Conservation (phyloP, 1,284 basidiomycete species). For the Leucoagaricus sp. region DNA sequence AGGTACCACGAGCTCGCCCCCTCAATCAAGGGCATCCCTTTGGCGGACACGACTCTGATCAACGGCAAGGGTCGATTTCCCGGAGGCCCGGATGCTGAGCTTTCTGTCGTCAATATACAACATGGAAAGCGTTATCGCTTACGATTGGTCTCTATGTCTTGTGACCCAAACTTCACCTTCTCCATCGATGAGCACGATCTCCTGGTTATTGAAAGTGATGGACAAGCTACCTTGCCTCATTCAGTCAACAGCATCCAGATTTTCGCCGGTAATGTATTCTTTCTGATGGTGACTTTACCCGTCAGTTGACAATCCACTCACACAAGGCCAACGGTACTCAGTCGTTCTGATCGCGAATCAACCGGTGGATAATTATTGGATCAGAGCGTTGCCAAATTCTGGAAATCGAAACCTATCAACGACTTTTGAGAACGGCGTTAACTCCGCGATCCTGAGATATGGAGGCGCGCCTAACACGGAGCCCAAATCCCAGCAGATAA, state of each 20-base stretch:
- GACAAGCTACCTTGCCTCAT: conserved; percentile 37
- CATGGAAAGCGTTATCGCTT: conserved; percentile 40
- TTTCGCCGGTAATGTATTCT: conserved; percentile 37
- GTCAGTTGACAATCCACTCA: background rate
- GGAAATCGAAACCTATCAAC: conserved; percentile 21
- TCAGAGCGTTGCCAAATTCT: conserved; percentile 40
- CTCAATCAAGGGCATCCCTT: conserved; percentile 18
- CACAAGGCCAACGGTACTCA: conserved; percentile 37
- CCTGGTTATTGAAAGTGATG: conserved; percentile 52
- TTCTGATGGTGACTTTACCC: background rate
- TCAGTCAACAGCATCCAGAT: conserved; percentile 34
- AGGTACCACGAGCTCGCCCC: conserved; percentile 33
- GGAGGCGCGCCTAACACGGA: conserved; percentile 47
- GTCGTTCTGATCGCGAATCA: conserved; percentile 40
- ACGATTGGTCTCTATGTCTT: conserved; percentile 43
- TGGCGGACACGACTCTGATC: conserved; percentile 50
- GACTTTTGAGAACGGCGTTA: conserved; percentile 35
- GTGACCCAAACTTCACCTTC: conserved; percentile 41
- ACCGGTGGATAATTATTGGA: conserved; percentile 45
- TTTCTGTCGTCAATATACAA: conserved; percentile 31
- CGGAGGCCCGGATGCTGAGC: conserved; percentile 33
- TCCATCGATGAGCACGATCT: conserved; percentile 37
- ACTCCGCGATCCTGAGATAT: conserved; percentile 52
- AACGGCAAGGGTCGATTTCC: conserved; percentile 46
- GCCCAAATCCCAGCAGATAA: conserved; percentile 24